Conservation (phyloP, 768 basidiomycete genomes). For the Tremella yokohamensis region DNA sequence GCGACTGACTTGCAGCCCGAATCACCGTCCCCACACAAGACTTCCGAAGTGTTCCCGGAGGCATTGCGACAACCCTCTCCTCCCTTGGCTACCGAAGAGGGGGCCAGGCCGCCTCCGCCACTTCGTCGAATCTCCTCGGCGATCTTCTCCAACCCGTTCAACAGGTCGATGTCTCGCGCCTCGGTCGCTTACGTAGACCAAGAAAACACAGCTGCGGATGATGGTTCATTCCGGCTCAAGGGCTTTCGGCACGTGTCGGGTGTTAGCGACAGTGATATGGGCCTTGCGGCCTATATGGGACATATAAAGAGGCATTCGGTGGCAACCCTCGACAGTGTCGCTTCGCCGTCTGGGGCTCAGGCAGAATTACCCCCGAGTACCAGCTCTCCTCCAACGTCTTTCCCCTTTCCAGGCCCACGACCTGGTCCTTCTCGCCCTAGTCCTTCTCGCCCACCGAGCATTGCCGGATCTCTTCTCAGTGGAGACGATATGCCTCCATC, state of each 20-base stretch:
- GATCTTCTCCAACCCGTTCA: slow-evolving; percentile 33
- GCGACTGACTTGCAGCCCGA: slow-evolving; percentile 15
- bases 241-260: slow-evolving; percentile 42
- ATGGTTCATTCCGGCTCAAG: slow-evolving; percentile 40
- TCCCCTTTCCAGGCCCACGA: background rate
- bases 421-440: slow-evolving; percentile 9
- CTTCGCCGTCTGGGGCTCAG: background rate
- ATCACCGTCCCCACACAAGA: slow-evolving; percentile 31
- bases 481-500: slow-evolving; percentile 24
- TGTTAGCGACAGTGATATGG: slow-evolving; percentile 25
- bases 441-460: slow-evolving; percentile 33
- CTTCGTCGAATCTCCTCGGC: slow-evolving; percentile 33
- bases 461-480: slow-evolving; percentile 26
- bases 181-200: slow-evolving; percentile 28
- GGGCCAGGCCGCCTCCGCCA: slow-evolving; percentile 11
- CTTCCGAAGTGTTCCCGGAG: background rate
- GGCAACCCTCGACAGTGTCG: background rate
- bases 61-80: background rate
- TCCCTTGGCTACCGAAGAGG: background rate
- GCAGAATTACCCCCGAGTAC: background rate
- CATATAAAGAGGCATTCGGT: slow-evolving; percentile 22
- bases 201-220: slow-evolving; percentile 12
- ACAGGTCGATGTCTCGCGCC: slow-evolving; percentile 27
- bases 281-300: slow-evolving; percentile 15
- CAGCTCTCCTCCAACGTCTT: background rate